These are phyloP conservation scores for Abortiporus biennis DNA, from an alignment of 1,284 basidiomycete genomes.

Conservation along the genomic window DNA sequence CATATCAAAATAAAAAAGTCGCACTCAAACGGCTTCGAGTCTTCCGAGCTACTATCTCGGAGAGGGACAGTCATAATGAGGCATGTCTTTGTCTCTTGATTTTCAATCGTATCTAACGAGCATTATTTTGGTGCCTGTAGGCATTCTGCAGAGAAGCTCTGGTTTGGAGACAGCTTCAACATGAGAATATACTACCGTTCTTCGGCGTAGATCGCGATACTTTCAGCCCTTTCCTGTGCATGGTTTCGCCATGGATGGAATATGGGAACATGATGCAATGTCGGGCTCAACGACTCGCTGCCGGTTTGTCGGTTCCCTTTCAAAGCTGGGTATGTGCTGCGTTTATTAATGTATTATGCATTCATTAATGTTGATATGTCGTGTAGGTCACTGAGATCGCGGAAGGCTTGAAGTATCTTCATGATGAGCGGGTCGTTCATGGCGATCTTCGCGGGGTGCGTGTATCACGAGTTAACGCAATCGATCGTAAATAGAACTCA, in stretches of 20 bases:
- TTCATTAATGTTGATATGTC: not conserved
- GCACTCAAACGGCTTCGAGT: slow-evolving; percentile 5
- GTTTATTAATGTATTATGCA: not conserved
- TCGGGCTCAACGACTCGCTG: not conserved
- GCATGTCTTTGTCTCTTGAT: not conserved
- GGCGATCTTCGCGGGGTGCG: slow-evolving; percentile 3
- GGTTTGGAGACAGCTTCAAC: slow-evolving; percentile 8
- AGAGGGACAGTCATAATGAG: not conserved
- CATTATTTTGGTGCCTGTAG: not conserved
- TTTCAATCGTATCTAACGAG: not conserved
- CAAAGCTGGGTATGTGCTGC: slow-evolving; percentile 6
- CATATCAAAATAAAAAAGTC: not conserved
- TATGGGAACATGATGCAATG: slow-evolving; percentile 8
- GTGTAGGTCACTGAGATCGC: slow-evolving; percentile 2
- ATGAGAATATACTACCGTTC: slow-evolving; percentile 6
- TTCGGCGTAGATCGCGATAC: slow-evolving; percentile 6
- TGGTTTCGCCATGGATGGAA: slow-evolving; percentile 10
- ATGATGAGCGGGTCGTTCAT: slow-evolving; percentile 3
- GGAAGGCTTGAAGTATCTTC: slow-evolving; percentile 1
- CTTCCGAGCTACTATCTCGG: too few relatives aligned
- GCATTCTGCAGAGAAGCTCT: slow-evolving; percentile 8
- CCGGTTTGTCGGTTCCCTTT: not conserved
- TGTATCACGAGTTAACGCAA: not conserved
- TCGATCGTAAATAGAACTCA: not conserved
- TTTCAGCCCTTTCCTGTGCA: slow-evolving; percentile 3